Evolutionary conservation across 257 asterid species (phyloP).

Genomic region (Jacaranda copaia): DNA sequence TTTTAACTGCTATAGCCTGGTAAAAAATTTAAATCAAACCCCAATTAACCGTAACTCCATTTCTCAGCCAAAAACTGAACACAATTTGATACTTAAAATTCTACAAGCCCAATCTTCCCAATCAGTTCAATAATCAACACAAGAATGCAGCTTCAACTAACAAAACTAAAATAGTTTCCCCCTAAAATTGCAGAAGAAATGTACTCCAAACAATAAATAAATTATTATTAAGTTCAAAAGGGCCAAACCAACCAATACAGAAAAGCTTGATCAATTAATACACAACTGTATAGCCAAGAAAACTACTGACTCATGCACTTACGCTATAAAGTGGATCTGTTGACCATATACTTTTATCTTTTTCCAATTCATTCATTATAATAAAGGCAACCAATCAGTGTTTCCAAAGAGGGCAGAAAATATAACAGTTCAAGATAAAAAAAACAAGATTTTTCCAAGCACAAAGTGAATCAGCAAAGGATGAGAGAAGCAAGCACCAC

Average conservation of each 20-base stretch:
- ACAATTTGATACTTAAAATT: not conserved
- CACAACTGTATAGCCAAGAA: not conserved
- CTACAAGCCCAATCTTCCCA: not conserved
- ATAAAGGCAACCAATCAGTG: not conserved
- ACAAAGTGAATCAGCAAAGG: too few relatives aligned
- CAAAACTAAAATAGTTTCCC: not conserved
- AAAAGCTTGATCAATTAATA: not conserved
- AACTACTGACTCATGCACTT: not conserved
- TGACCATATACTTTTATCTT: not conserved
- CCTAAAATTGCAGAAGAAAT: not conserved
- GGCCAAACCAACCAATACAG: not conserved
- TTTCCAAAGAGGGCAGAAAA: too few relatives aligned
- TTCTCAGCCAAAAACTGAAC: not conserved
- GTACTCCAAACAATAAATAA: not conserved
- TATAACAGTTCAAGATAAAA: too few relatives aligned
- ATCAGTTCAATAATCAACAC: too few relatives aligned
- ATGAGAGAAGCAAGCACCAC: constrained; percentile 18
- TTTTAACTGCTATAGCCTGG: too few relatives aligned
- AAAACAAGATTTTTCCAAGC: too few relatives aligned
- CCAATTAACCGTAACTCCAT: not conserved
- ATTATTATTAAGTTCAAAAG: not conserved
- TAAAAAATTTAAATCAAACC: not conserved
- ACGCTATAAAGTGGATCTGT: not conserved
- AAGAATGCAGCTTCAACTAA: not conserved
- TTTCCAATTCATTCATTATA: not conserved